A percentile compares a stretch with the other conserved stretches of the same genome.
Conservation (phyloP, 805 yeast species). For the Yamadazyma endophytica region DNA sequence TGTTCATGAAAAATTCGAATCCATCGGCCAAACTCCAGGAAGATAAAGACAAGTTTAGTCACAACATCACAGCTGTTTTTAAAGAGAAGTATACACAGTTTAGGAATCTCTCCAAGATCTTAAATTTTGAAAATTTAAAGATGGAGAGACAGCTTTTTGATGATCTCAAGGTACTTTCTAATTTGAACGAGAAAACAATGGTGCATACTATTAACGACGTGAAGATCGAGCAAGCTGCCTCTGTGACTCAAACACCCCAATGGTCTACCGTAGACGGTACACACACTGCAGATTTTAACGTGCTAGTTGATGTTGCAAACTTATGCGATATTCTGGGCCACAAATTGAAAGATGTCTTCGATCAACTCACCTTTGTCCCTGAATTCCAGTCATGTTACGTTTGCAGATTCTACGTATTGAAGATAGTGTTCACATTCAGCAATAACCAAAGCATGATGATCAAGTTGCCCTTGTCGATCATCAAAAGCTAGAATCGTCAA, state of each 20-base stretch:
- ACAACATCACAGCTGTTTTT: slow-evolving; percentile 20
- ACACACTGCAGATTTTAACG: too few species aligned
- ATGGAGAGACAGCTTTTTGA: slow-evolving; percentile 25
- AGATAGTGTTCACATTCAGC: slow-evolving; percentile 6
- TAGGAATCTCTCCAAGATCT: slow-evolving; percentile 11
- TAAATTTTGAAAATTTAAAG: slow-evolving; percentile 22
- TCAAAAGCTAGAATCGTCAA: too few species aligned
- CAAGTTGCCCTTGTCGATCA: too few species aligned
- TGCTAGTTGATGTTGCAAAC: too few species aligned
- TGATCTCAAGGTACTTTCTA: slow-evolving; percentile 26
- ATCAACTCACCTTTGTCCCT: slow-evolving; percentile 32
- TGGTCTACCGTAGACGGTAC: too few species aligned
- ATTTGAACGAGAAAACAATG: slow-evolving; percentile 21
- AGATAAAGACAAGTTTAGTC: slow-evolving; percentile 21
- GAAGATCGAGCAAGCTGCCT: not conserved
- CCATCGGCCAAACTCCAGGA: slow-evolving; percentile 5
- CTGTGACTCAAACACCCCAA: too few species aligned
- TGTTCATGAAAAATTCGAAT: slow-evolving; percentile 22
- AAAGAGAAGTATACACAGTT: slow-evolving; percentile 16
- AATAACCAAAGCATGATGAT: not conserved
- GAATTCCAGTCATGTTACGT: slow-evolving; percentile 33
- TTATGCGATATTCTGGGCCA: too few species aligned
- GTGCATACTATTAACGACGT: not conserved
- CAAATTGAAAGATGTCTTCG: slow-evolving; percentile 4
- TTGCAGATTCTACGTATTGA: slow-evolving; percentile 29